Conservation (phyloP, 2,329 filamentous ascomycete species). For the Arthrobotrys sinensis region DNA sequence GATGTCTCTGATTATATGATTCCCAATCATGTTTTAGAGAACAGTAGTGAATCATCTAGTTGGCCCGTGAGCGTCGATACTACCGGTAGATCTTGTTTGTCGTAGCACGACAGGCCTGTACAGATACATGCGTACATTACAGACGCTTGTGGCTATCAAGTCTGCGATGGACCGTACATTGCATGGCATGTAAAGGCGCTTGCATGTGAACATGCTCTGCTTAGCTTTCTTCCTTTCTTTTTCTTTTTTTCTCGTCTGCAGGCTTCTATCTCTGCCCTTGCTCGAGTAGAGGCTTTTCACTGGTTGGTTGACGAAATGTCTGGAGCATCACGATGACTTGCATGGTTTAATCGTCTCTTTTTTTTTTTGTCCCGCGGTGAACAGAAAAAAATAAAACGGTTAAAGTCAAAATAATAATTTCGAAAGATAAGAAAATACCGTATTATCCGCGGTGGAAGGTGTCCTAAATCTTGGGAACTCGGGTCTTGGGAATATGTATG, state of each 20-base stretch:
- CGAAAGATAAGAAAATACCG: background rate
- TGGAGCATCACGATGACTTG: constrained; percentile 19
- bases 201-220: constrained; percentile 33
- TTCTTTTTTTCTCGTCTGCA: constrained; percentile 2
- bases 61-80: constrained; percentile 17
- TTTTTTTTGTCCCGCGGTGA: background rate
- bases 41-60: constrained; percentile 9
- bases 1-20: constrained; percentile 30
- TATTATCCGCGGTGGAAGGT: constrained; percentile 46
- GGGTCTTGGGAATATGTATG: constrained; percentile 35
- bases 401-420: constrained; percentile 10
- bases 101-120: constrained; percentile 20
- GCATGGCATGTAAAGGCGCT: constrained; percentile 3
- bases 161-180: constrained; percentile 19
- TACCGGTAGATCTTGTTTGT: constrained; percentile 12
- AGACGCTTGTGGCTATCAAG: constrained; percentile 17
- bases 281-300: background rate
- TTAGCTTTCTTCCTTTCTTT: background rate
- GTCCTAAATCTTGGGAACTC: constrained; percentile 49
- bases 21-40: constrained; percentile 7
- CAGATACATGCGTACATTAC: constrained; percentile 14
- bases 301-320: constrained; percentile 25
- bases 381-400: constrained; percentile 18
- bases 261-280: constrained; percentile 5
- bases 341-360: constrained; percentile 10